Conservation (phyloP, 2,329 filamentous ascomycete genomes). For the Penicillium sp. region DNA sequence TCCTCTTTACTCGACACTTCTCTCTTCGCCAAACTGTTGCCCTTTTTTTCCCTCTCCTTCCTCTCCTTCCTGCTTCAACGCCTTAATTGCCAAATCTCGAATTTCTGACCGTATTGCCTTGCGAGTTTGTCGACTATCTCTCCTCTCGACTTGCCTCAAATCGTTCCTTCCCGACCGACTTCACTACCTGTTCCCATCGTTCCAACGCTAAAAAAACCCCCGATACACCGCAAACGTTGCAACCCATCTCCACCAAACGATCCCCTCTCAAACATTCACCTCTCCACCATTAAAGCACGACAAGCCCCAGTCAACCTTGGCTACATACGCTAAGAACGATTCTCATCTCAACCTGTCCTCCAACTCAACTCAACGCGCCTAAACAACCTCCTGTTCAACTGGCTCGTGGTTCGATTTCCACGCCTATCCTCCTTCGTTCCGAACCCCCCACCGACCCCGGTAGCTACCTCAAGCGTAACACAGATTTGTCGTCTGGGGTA, state of each 20-base stretch:
- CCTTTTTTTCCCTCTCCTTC: slow-evolving; percentile 6
- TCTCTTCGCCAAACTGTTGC: too few species aligned
- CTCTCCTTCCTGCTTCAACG: background rate
- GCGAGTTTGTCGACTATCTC: slow-evolving; percentile 5
- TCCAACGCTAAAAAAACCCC: background rate
- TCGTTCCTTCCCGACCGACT: background rate
- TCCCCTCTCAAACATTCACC: slow-evolving; percentile 1
- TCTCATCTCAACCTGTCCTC: slow-evolving; percentile 15
- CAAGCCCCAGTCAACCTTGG: background rate
- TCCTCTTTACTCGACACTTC: too few species aligned
- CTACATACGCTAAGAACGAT: background rate
- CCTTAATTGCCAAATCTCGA: slow-evolving; percentile 4
- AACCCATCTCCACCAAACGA: slow-evolving; percentile 5
- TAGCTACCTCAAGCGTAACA: slow-evolving; percentile 45
- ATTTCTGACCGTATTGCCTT: slow-evolving; percentile 3
- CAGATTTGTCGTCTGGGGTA: slow-evolving; percentile 43
- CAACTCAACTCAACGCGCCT: slow-evolving; percentile 13
- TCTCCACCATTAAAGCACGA: background rate
- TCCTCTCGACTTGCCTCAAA: background rate
- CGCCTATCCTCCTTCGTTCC: slow-evolving; percentile 20
- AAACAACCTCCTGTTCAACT: slow-evolving; percentile 15
- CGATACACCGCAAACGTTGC: slow-evolving; percentile 7
- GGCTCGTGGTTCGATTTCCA: slow-evolving; percentile 21
- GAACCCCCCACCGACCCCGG: slow-evolving; percentile 28
- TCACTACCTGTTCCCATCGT: background rate